These are phyloP conservation scores for Cokeromyces recurvatus DNA, from an alignment of 371 early-diverging fungal species.

Conservation along the genomic window DNA sequence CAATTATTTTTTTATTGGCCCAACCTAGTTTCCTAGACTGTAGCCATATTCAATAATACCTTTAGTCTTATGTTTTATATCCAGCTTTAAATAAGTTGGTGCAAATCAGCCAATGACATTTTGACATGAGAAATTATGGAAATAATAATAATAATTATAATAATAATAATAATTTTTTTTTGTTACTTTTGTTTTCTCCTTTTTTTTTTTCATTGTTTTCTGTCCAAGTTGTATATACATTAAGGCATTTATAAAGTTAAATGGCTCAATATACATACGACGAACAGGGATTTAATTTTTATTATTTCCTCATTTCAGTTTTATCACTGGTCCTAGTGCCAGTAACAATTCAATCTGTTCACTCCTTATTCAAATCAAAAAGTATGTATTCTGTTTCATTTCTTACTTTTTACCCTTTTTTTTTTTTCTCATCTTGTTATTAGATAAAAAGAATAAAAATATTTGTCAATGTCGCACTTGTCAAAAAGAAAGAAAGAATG, in stretches of 20 bases:
- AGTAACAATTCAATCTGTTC: constrained; percentile 53
- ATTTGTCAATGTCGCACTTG: constrained; percentile 19
- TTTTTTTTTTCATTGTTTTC: not conserved
- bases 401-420: not conserved
- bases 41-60: too few species aligned
- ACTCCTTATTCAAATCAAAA: constrained; percentile 37
- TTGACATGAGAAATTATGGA: not conserved
- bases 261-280: constrained; percentile 86
- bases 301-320: constrained; percentile 86
- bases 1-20: too few species aligned
- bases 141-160: not conserved
- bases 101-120: too few species aligned
- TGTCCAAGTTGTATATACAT: not conserved
- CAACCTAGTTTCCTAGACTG: too few species aligned
- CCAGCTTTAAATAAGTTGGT: too few species aligned
- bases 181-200: not conserved
- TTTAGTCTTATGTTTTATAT: too few species aligned
- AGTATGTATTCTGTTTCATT: constrained; percentile 27
- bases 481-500: constrained; percentile 18
- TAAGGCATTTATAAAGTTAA: too few species aligned
- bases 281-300: constrained; percentile 91
- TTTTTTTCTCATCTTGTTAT: not conserved
- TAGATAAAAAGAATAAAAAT: constrained; percentile 10
- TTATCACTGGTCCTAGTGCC: constrained; percentile 81
- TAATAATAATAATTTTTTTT: not conserved